phyloP scores from a whole-genome alignment of 2,329 filamentous ascomycete species.

The Botryotinia globosa region DNA sequence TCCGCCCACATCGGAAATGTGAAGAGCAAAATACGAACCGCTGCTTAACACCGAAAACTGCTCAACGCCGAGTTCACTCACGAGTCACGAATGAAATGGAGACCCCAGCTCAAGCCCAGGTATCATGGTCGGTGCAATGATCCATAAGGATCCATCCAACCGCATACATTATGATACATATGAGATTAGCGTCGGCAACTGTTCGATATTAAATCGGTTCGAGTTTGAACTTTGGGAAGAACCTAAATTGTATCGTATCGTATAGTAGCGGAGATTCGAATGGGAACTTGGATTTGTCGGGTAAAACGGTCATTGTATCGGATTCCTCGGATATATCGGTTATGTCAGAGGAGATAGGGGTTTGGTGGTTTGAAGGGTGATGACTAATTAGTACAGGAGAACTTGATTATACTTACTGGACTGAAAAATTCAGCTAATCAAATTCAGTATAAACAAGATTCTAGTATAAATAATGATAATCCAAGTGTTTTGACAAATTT shows the following conservation, averaged over 20 bases:
- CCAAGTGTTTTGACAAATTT: no score
- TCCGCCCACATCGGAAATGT: neutral
- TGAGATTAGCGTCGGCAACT: slow-evolving; percentile 5
- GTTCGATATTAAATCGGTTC: neutral
- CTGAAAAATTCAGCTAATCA: no score
- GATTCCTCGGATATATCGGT: neutral
- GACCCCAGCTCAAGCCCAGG: neutral
- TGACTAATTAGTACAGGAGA: no score
- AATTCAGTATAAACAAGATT: no score
- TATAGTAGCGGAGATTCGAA: neutral
- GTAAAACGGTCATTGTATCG: neutral
- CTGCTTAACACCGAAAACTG: neutral
- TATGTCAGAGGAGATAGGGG: neutral
- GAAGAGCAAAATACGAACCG: no score
- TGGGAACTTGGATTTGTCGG: neutral
- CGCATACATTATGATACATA: no score
- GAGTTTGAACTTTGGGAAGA: neutral
- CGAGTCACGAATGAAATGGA: neutral
- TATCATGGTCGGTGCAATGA: neutral
- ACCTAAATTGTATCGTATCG: neutral
- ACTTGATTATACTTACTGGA: no score
- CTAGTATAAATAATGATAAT: no score
- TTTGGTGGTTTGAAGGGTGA: no score
- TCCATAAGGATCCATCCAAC: neutral
- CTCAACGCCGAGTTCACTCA: neutral